A percentile compares a stretch with the other conserved stretches of the same genome.
Conservation (phyloP, 148 eudicot species). For the Amaranthus palmeri region DNA sequence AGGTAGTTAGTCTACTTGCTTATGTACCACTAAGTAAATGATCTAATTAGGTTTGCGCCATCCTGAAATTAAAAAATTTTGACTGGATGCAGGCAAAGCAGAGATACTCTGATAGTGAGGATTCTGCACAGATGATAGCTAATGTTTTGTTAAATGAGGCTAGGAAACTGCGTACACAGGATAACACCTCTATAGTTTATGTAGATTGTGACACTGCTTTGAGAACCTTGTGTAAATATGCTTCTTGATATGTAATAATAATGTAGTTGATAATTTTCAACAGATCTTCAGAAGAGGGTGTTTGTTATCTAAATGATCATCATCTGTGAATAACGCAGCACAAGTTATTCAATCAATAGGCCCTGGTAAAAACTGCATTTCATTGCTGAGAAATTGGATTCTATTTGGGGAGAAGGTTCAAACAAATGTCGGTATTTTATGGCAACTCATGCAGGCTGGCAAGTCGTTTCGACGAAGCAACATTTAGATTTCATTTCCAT, state of each 20-base stretch:
- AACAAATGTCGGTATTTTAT: neutral
- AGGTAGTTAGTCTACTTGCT: slow-evolving; percentile 38
- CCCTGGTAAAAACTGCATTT: neutral
- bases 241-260: slow-evolving; percentile 33
- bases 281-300: slow-evolving; percentile 13
- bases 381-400: neutral
- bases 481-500: no score
- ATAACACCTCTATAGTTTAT: slow-evolving; percentile 82
- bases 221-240: slow-evolving; percentile 50
- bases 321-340: slow-evolving; percentile 11
- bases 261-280: slow-evolving; percentile 8
- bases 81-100: slow-evolving; percentile 57
- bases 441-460: slow-evolving; percentile 2
- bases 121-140: slow-evolving; percentile 64
- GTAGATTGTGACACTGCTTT: slow-evolving; percentile 61
- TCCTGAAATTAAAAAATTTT: neutral
- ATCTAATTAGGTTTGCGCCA: neutral
- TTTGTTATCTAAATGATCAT: slow-evolving; percentile 8
- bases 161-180: slow-evolving; percentile 84
- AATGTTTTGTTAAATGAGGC: slow-evolving; percentile 76
- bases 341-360: slow-evolving; percentile 8
- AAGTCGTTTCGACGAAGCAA: no score
- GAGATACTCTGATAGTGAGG: slow-evolving; percentile 37
- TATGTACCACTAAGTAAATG: no score
- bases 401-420: neutral